Evolutionary conservation across 129 eudicot species (phyloP), one percentile per base, ranked within the genome.

Genomic region (Saussurea involucrata): DNA sequence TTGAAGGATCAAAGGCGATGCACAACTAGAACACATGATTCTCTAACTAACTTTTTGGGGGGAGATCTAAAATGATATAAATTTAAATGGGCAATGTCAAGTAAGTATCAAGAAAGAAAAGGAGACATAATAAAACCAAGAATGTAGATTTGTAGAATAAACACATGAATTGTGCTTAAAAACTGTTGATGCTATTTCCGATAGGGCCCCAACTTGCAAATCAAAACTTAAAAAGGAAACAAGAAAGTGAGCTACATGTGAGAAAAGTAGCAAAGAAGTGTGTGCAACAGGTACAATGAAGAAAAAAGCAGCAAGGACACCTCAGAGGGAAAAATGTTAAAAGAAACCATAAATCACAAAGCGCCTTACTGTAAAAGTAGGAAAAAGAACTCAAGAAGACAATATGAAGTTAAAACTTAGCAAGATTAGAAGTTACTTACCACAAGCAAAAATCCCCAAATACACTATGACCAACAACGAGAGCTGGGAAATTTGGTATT

Each of bases 401-500:
- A 63, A 76, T 27, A 44, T 2, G 31, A 42, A n/a, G 18, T 66
- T 44, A 66, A 9, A 65, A 36, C 32, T 61, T 33, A 15, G 57
- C 6, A 61, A 34, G 44, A 11, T 24, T 63, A 49, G 55, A 70
- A 65, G 77, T 40, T 73, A 75, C 90, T 73, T 89, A 92, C 97
- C 99, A 95, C 77, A 95, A 67, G 81, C 74, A 72, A 75, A 92
- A 95, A 66, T 88, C 92, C 76, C 96, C 99, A 78, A 72, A 84
- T 46, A 92, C 96, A 77, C 87, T 89, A 76, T 91, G 94, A 49
- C 99, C 97, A 80, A 95, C 60, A 60, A 89, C 81, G 67, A 92
- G 78, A 75, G 65, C 55, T 69, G 86, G 80, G 55, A 75, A 85
- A 33, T 82, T 83, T 9, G 99, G 96, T 73, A 95, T 78, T 82